phyloP scores from a whole-genome alignment of 345 rosid species.

The Camelina hispida region DNA sequence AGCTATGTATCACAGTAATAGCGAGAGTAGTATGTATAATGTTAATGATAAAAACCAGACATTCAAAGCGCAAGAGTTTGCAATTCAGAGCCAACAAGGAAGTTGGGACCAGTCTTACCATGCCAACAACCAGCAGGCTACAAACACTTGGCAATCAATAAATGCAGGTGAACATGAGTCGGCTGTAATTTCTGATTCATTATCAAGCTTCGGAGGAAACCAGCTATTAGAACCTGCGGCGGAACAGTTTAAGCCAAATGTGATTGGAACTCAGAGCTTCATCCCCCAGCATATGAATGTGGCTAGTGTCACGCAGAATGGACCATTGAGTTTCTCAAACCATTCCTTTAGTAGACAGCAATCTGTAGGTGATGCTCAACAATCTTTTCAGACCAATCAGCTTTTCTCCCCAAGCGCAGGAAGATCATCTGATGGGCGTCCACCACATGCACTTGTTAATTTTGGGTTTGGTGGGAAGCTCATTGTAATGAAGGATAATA shows the following conservation, averaged over 20 bases:
- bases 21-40: constrained; percentile 45
- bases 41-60: constrained; percentile 52
- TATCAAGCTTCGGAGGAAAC: constrained; percentile 54
- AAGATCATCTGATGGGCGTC: constrained; percentile 94
- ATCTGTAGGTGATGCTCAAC: constrained; percentile 48
- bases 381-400: constrained; percentile 62
- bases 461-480: constrained; percentile 99
- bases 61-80: constrained; percentile 50
- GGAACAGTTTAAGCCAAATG: constrained; percentile 56
- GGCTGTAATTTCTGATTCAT: constrained; percentile 27
- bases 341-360: constrained; percentile 59
- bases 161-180: constrained; percentile 44
- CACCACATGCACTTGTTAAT: constrained; percentile 84
- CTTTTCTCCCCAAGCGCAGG: constrained; percentile 59
- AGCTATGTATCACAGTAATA: constrained; percentile 47
- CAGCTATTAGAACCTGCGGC: constrained; percentile 50
- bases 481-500: constrained; percentile 69
- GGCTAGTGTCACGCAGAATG: constrained; percentile 56
- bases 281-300: constrained; percentile 56
- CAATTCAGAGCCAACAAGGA: constrained; percentile 50
- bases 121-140: constrained; percentile 51
- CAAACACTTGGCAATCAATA: constrained; percentile 58
- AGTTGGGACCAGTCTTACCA: constrained; percentile 59
- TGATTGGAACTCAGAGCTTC: constrained; percentile 51
- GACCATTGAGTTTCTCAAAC: constrained; percentile 55